Evolutionary conservation across 2,329 filamentous ascomycete species (phyloP).

Genomic region (Zymoseptoria passerinii): DNA sequence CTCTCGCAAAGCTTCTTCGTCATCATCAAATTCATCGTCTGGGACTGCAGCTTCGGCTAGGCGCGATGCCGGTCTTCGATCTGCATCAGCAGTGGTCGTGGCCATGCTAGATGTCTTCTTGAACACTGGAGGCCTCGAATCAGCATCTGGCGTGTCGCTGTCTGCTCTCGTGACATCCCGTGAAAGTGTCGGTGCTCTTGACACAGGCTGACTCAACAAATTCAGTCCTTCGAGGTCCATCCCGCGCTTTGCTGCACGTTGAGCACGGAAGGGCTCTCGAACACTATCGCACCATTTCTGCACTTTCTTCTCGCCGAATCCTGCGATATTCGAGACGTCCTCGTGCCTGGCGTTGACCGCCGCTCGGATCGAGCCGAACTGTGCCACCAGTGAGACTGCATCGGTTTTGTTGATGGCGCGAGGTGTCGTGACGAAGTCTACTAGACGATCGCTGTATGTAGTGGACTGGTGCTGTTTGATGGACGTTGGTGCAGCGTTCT

Average conservation of each 20-base stretch:
- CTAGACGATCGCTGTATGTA: slow-evolving; percentile 75
- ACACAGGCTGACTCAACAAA: slow-evolving; percentile 18
- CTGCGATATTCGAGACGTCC: slow-evolving; percentile 72
- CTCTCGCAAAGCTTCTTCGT: slow-evolving; percentile 40
- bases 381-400: slow-evolving; percentile 78
- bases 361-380: slow-evolving; percentile 80
- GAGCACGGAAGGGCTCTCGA: slow-evolving; percentile 73
- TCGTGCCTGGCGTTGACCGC: slow-evolving; percentile 84
- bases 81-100: slow-evolving; percentile 29
- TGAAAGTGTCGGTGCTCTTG: slow-evolving; percentile 19
- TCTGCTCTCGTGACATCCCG: slow-evolving; percentile 22
- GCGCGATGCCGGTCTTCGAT: slow-evolving; percentile 30
- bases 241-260: slow-evolving; percentile 56
- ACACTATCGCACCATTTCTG: slow-evolving; percentile 75
- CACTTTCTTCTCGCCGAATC: slow-evolving; percentile 95
- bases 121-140: slow-evolving; percentile 2
- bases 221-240: slow-evolving; percentile 29
- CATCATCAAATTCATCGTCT: slow-evolving; percentile 28
- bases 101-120: slow-evolving; percentile 3
- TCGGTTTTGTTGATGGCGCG: slow-evolving; percentile 91
- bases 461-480: slow-evolving; percentile 81
- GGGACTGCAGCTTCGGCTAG: slow-evolving; percentile 19
- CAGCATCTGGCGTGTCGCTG: slow-evolving; percentile 5
- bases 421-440: slow-evolving; percentile 88
- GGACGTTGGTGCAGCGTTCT: slow-evolving; percentile 71